These are phyloP conservation scores for Leishmania martiniquensis DNA, from an alignment of 208 protist species.

Conservation along the genomic window DNA sequence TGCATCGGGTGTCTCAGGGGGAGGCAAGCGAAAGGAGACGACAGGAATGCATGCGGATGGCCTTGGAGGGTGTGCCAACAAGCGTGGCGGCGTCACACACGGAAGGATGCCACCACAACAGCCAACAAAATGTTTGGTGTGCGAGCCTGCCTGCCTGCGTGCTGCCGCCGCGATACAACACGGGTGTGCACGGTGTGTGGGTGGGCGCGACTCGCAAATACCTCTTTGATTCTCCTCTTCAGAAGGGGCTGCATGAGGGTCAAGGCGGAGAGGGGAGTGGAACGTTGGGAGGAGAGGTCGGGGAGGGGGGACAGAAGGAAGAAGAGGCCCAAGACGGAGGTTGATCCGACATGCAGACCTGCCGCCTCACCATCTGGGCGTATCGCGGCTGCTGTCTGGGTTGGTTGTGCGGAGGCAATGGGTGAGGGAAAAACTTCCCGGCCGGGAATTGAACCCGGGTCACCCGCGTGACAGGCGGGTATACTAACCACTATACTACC, in stretches of 20 bases:
- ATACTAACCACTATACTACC: slow-evolving; percentile 27
- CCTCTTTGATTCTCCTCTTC: neutral
- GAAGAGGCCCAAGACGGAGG: neutral
- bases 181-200: neutral
- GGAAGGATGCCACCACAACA: neutral
- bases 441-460: slow-evolving; percentile 25
- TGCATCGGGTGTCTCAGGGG: neutral
- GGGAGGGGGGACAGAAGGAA: neutral
- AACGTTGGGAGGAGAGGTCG: no score
- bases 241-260: neutral
- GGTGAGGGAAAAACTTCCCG: slow-evolving; percentile 8
- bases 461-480: slow-evolving; percentile 24
- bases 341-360: neutral
- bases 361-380: neutral
- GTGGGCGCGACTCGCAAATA: neutral
- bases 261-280: no score
- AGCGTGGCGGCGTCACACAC: neutral
- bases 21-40: neutral
- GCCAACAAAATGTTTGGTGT: neutral
- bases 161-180: neutral
- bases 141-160: neutral
- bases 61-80: neutral
- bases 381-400: neutral
- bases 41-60: neutral
- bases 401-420: neutral